A percentile compares a stretch with the other conserved stretches of the same genome.
These are phyloP conservation scores for Funneliformis geosporum DNA, from an alignment of 192 early-diverging fungal genomes.

Conservation along the genomic window DNA sequence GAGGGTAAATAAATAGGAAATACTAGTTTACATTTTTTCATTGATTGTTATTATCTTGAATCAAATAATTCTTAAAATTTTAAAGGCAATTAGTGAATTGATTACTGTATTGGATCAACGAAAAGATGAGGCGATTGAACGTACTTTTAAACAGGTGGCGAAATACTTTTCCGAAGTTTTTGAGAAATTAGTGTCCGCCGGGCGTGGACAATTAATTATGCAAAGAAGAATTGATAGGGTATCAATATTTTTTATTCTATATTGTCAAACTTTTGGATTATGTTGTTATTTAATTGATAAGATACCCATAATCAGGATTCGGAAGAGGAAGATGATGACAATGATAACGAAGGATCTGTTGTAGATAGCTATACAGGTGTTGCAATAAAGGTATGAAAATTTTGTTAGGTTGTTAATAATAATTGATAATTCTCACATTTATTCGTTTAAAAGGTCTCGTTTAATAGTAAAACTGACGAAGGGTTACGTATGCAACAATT, in stretches of 20 bases:
- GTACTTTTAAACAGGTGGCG: constrained; percentile 92
- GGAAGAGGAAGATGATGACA: constrained; percentile 46
- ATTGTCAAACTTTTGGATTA: neutral
- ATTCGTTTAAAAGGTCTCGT: constrained; percentile 70
- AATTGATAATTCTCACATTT: neutral
- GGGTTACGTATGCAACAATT: constrained; percentile 92
- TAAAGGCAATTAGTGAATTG: constrained; percentile 78
- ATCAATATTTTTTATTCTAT: neutral
- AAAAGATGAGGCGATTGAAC: constrained; percentile 96
- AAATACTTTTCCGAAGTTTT: constrained; percentile 88
- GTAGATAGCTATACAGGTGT: constrained; percentile 92
- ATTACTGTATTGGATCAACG: constrained; percentile 90
- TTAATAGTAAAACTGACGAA: constrained; percentile 87
- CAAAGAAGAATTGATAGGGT: constrained; percentile 62
- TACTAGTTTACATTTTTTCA: constrained; percentile 2
- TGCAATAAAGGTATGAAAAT: constrained; percentile 63
- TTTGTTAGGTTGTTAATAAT: neutral
- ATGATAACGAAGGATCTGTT: constrained; percentile 40
- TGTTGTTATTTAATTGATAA: neutral
- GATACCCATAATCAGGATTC: constrained; percentile 35
- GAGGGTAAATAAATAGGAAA: constrained; percentile 39
- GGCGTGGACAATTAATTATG: constrained; percentile 86
- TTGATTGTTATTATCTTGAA: neutral
- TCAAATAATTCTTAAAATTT: neutral
- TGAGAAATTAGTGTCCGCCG: constrained; percentile 85